A percentile compares a stretch with the other conserved stretches of the same genome.
These are phyloP conservation scores for Hanseniaspora valbyensis DNA, from an alignment of 805 yeast genomes.

Conservation along the genomic window DNA sequence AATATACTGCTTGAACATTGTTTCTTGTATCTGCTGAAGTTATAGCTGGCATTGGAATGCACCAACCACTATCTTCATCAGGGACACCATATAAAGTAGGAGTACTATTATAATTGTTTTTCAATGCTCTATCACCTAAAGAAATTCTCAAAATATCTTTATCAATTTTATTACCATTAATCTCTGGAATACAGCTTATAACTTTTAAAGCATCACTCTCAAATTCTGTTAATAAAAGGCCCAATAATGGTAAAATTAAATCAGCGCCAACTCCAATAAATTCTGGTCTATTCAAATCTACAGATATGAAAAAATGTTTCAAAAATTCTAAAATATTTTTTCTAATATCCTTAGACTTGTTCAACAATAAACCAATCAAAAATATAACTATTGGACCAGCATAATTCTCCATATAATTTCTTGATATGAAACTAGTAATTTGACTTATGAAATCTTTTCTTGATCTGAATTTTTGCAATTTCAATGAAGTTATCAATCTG, in stretches of 20 bases:
- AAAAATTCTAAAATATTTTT: conserved; percentile 67
- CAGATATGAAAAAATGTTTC: conserved; percentile 60
- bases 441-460: conserved; percentile 82
- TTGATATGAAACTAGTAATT: conserved; percentile 56
- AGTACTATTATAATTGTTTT: conserved; percentile 72
- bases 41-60: conserved; percentile 88
- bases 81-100: conserved; percentile 92
- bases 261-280: conserved; percentile 91
- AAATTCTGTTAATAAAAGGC: conserved; percentile 68
- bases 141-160: conserved; percentile 86
- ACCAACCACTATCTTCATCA: conserved; percentile 85
- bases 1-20: conserved; percentile 89
- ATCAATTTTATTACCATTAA: conserved; percentile 86
- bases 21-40: conserved; percentile 81
- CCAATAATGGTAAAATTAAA: conserved; percentile 74
- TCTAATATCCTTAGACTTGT: conserved; percentile 68
- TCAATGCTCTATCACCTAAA: conserved; percentile 66
- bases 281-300: conserved; percentile 66
- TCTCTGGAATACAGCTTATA: conserved; percentile 67
- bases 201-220: conserved; percentile 87
- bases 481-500: conserved; percentile 62
- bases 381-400: conserved; percentile 67
- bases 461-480: conserved; percentile 73
- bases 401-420: conserved; percentile 58
- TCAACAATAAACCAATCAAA: conserved; percentile 66